Conservation (phyloP, 768 basidiomycete species). For the Agrocybe pediades region DNA sequence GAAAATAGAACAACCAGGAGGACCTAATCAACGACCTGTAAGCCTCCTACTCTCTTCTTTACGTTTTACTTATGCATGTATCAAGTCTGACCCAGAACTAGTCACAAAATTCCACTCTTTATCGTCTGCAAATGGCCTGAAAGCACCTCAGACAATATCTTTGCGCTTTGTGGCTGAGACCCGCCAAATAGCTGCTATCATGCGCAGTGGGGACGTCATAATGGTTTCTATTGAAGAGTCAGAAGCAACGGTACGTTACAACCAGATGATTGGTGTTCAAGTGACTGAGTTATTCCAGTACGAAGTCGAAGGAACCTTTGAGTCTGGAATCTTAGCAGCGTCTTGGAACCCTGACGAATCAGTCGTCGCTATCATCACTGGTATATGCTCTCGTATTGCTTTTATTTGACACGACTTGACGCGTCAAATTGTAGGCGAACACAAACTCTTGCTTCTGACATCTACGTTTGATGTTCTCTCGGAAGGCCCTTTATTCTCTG, state of each 20-base stretch:
- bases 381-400: constrained; percentile 34
- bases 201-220: constrained; percentile 82
- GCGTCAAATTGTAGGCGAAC: constrained; percentile 48
- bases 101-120: constrained; percentile 40
- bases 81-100: constrained; percentile 23
- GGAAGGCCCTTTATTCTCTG: constrained; percentile 70
- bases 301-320: constrained; percentile 86
- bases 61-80: background rate
- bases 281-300: constrained; percentile 48
- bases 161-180: constrained; percentile 74
- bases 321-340: constrained; percentile 79
- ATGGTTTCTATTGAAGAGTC: constrained; percentile 59
- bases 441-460: constrained; percentile 87
- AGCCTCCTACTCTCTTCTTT: background rate
- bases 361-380: constrained; percentile 79
- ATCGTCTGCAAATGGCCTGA: constrained; percentile 25
- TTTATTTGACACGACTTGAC: background rate
- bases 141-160: constrained; percentile 52
- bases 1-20: constrained; percentile 35
- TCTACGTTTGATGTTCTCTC: constrained; percentile 86
- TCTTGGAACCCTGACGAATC: constrained; percentile 94
- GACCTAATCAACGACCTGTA: constrained; percentile 20
- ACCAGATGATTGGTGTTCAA: constrained; percentile 17
- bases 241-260: constrained; percentile 40
- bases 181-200: constrained; percentile 65